These are phyloP conservation scores for Drosera spatulata DNA, from an alignment of 179 eudicot species.

Conservation along the genomic window DNA sequence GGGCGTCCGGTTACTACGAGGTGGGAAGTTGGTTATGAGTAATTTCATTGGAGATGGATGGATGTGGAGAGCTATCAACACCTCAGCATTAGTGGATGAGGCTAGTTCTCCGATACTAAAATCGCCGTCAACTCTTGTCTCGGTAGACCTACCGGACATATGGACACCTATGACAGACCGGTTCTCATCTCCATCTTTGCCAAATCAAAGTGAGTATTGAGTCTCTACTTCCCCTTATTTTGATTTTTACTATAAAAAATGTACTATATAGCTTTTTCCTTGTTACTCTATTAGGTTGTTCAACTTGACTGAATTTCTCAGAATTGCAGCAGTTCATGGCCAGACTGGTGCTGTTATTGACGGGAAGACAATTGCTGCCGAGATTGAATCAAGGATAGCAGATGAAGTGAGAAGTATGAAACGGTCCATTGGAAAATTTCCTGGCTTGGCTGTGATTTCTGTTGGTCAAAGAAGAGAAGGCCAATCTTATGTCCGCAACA, in stretches of 20 bases:
- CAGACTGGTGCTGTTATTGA: conserved; percentile 50
- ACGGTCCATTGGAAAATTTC: conserved; percentile 44
- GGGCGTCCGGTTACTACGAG: no score
- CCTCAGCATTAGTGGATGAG: conserved; percentile 4
- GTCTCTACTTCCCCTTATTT: not conserved
- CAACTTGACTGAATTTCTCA: no score
- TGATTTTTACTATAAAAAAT: not conserved
- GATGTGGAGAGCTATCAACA: conserved; percentile 23
- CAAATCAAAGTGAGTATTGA: conserved; percentile 7
- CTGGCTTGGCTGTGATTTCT: conserved; percentile 78
- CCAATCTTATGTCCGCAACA: conserved; percentile 67
- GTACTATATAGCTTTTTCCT: not conserved
- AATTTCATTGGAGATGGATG: not conserved
- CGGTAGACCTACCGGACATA: conserved; percentile 42
- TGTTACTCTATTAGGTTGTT: no score
- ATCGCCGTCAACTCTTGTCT: conserved; percentile 47
- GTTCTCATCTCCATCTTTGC: not conserved
- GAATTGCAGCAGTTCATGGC: conserved; percentile 26
- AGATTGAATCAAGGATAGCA: conserved; percentile 46
- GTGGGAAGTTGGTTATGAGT: no score
- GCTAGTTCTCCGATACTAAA: conserved; percentile 17
- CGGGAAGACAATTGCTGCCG: conserved; percentile 69
- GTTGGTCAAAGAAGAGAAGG: conserved; percentile 72
- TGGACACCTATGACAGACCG: conserved; percentile 21
- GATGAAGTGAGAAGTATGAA: conserved; percentile 60